Evolutionary conservation across 1,284 basidiomycete genomes (phyloP).

Genomic region (Golubevia pallescens): DNA sequence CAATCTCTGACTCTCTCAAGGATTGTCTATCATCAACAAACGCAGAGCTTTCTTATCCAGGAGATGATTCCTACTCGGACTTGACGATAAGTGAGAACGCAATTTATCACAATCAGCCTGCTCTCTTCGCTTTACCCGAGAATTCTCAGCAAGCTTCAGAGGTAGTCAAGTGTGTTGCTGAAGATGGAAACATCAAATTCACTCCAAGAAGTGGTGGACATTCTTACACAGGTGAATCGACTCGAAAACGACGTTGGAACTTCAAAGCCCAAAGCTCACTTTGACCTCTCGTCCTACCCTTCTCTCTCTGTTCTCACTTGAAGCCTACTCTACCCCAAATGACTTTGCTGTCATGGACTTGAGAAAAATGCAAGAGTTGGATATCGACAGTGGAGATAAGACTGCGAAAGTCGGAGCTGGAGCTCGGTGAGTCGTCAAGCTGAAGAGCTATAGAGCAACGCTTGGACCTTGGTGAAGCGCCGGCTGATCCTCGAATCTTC

Average conservation of each 20-base stretch:
- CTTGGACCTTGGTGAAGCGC: too few species aligned
- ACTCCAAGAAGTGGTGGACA: conserved; percentile 27
- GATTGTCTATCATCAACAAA: background rate
- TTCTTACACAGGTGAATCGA: conserved; percentile 16
- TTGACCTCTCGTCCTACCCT: too few species aligned
- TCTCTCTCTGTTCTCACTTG: too few species aligned
- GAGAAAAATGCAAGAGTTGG: conserved; percentile 13
- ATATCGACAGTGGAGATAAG: conserved; percentile 14
- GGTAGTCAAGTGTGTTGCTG: conserved; percentile 18
- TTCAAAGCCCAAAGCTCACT: too few species aligned
- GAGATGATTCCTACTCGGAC: background rate
- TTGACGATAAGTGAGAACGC: conserved; percentile 24
- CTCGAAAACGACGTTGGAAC: too few species aligned
- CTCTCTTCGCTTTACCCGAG: conserved; percentile 23
- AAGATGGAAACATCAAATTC: conserved; percentile 22
- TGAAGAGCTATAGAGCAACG: too few species aligned
- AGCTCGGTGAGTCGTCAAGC: too few species aligned
- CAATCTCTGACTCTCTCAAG: conserved; percentile 1
- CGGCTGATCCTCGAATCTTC: too few species aligned
- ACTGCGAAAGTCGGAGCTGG: conserved; percentile 29
- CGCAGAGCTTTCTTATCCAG: conserved; percentile 6
- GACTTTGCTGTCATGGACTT: conserved; percentile 42
- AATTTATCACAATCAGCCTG: conserved; percentile 21
- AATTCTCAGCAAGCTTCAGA: conserved; percentile 12
- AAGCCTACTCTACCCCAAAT: conserved; percentile 23